Percentiles rank a stretch among this genome's conserved stretches.
Conservation (phyloP, 2,329 filamentous ascomycete species). For the Cladophialophora carrionii region DNA sequence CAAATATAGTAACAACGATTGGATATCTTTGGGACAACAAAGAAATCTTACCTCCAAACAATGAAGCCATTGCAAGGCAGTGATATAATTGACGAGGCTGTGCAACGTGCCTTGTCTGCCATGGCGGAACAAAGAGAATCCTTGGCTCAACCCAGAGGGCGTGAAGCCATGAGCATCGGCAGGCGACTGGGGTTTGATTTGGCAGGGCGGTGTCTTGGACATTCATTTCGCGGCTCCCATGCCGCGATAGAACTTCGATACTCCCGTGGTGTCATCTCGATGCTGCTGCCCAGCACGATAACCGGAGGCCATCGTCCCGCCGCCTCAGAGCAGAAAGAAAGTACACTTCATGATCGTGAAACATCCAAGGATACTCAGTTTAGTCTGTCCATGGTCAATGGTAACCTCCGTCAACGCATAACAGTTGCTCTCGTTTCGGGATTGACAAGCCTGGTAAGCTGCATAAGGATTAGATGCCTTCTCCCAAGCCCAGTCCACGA, state of each 20-base stretch:
- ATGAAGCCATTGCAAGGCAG: background rate
- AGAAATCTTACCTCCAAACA: conserved; percentile 6
- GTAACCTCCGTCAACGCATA: too few relatives aligned
- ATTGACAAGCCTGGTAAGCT: conserved; percentile 45
- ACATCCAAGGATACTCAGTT: conserved; percentile 57
- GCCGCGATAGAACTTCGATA: conserved; percentile 19
- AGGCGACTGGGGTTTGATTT: background rate
- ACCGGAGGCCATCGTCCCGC: conserved; percentile 17
- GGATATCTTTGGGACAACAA: background rate
- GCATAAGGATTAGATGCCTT: conserved; percentile 3
- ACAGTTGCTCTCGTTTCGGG: conserved; percentile 49
- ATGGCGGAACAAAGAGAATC: conserved; percentile 3
- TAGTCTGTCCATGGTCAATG: conserved; percentile 45
- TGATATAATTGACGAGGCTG: background rate
- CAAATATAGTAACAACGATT: conserved; percentile 12
- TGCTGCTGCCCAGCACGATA: conserved; percentile 17
- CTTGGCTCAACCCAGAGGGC: background rate
- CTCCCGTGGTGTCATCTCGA: conserved; percentile 22
- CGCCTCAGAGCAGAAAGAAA: conserved; percentile 44
- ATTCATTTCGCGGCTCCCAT: background rate
- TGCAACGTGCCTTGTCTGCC: conserved; percentile 3
- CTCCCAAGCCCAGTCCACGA: background rate
- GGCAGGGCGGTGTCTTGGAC: too few relatives aligned
- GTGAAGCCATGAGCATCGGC: background rate
- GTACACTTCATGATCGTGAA: conserved; percentile 54